Percentiles rank a stretch among this genome's conserved stretches.
These are phyloP conservation scores for Fragilaria radians DNA, from an alignment of 108 stramenopile genomes.

Conservation along the genomic window DNA sequence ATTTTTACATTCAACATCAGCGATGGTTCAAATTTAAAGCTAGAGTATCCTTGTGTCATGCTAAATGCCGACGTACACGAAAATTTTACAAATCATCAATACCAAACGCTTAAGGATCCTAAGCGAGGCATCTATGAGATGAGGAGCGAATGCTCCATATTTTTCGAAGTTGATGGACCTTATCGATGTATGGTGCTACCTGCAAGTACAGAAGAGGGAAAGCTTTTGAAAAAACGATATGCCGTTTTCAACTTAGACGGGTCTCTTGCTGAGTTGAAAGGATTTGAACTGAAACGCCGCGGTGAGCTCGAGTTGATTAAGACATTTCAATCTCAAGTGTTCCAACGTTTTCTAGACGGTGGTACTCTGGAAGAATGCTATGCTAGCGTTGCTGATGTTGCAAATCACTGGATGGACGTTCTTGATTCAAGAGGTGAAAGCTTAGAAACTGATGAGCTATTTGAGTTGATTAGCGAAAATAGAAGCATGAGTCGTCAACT, in stretches of 20 bases:
- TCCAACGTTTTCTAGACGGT: constrained; percentile 94
- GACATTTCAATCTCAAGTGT: constrained; percentile 96
- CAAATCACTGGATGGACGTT: constrained; percentile 99
- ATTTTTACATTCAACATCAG: constrained; percentile 75
- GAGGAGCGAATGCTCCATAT: constrained; percentile 95
- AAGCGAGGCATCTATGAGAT: constrained; percentile 81
- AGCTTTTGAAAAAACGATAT: constrained; percentile 97
- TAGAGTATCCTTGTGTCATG: constrained; percentile 98
- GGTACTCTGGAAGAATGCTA: constrained; percentile 87
- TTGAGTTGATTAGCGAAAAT: constrained; percentile 97
- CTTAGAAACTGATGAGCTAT: constrained; percentile 91
- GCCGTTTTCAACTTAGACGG: constrained; percentile 99
- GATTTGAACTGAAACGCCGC: constrained; percentile 98
- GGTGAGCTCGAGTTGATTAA: constrained; percentile 99
- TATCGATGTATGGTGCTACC: constrained; percentile 99
- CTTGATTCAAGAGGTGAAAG: constrained; percentile 89
- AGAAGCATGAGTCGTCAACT: constrained; percentile 95
- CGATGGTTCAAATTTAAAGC: constrained; percentile 68
- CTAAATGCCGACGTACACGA: constrained; percentile 98
- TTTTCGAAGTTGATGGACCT: constrained; percentile 99
- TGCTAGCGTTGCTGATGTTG: constrained; percentile 90
- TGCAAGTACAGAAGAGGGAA: constrained; percentile 97
- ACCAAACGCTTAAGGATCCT: constrained; percentile 88
- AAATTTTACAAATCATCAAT: constrained; percentile 98
- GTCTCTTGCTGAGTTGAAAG: constrained; percentile 97